Base-by-base conservation (phyloP, 441 rosid species). In the Erodium trifolium region DNA sequence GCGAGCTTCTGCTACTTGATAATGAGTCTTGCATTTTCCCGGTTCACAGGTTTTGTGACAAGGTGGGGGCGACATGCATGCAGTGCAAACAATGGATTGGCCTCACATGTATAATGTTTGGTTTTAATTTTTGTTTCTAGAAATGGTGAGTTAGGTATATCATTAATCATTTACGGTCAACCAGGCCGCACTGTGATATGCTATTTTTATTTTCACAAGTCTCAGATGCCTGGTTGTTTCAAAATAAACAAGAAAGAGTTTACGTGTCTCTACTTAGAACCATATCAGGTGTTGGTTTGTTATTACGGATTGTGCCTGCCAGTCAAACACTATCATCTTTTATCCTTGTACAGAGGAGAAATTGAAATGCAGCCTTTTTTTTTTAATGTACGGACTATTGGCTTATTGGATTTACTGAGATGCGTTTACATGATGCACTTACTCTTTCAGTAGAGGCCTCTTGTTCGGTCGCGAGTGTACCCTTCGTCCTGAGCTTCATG, bases 221-320 rank as follows among this genome's bases (percentile, higher is more conserved):
- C 88, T 70, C 96, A 81, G 83, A 73, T 82, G 87, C 87, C 79
- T 77, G 92, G 86, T 72, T 74, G 78, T 47, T 45, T 69, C 71
- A 76, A 23, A 78, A 74, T 75, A 79, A 81, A 69, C 57, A 49
- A 49, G 57, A n/a, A 14, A 13, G 57, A 49, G 45, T 41, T 41
- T 12, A n/a, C n/a, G 4, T 11, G 17, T 49, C 16, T 49, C 57
- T 49, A 49, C 57, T 13, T 49, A 49, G 57, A n/a, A 49, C 16
- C 57, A 49, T 49, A 14, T 49, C 57, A 49, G 17, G 57, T n/a
- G 57, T 49, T 13, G 5, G 7, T 13, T 4, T 49, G 57, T 49
- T 49, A 49, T 49, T 49, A 49, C 57, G 8, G 12, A 41, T 37
- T 37, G 6, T 37, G 41, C 5, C 8, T 37, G 41, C 41, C 0